A percentile compares a stretch with the other conserved stretches of the same genome.
phyloP scores from a whole-genome alignment of 371 early-diverging fungal species.

The Mortierella sp. region DNA sequence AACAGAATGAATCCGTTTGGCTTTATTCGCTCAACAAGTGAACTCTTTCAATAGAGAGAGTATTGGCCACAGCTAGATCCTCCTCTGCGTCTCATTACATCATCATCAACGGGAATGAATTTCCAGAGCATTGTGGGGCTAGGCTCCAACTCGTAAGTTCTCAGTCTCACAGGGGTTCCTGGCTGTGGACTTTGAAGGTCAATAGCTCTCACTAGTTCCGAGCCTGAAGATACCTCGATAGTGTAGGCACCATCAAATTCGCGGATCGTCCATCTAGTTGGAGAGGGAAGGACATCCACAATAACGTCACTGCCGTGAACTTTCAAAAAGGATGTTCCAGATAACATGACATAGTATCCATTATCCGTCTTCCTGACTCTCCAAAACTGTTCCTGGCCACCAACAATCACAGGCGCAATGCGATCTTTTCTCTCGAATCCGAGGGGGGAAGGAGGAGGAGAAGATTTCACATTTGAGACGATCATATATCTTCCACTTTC shows the following conservation, averaged over 20 bases:
- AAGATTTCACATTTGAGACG: neutral
- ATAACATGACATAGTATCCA: neutral
- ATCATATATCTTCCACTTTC: neutral
- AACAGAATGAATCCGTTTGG: too few species aligned
- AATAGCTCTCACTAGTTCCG: neutral
- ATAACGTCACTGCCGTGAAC: neutral
- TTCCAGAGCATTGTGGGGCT: too few species aligned
- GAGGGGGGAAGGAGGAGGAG: constrained; percentile 1
- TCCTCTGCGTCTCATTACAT: too few species aligned
- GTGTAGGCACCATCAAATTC: neutral
- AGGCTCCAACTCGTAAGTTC: neutral
- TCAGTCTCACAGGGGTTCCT: neutral
- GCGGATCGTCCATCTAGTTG: neutral
- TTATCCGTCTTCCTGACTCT: neutral
- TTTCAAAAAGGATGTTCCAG: neutral
- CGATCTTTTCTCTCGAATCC: neutral
- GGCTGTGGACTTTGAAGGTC: too few species aligned
- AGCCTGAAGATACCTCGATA: neutral
- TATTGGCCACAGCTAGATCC: too few species aligned
- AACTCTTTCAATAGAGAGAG: too few species aligned
- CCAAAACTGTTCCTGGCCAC: neutral
- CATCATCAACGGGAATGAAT: too few species aligned
- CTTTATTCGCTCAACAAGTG: too few species aligned
- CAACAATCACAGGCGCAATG: neutral
- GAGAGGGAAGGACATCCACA: neutral